Evolutionary conservation across 495 filamentous ascomycete species (phyloP).

Genomic region (Staphylotrichum tortipilum): DNA sequence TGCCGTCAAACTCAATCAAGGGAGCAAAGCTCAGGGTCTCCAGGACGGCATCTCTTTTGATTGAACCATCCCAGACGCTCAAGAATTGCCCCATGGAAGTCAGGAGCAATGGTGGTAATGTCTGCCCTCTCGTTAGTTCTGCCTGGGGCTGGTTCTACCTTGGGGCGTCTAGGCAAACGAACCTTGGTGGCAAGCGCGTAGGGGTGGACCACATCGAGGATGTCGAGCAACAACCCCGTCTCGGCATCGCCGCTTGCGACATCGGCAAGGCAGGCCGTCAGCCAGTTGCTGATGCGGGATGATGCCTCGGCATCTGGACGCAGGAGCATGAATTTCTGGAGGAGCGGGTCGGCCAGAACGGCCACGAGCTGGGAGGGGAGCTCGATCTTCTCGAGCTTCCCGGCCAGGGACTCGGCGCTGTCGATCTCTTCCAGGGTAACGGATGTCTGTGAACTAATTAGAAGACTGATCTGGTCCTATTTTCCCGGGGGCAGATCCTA

Average conservation of each 20-base stretch:
- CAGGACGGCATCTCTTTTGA: slow-evolving; percentile 52
- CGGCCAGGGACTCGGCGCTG: slow-evolving; percentile 60
- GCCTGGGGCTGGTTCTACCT: too few species aligned
- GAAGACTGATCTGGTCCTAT: neutral
- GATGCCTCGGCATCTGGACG: slow-evolving; percentile 49
- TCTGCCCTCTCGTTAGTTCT: slow-evolving; percentile 32
- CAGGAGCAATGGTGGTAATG: slow-evolving; percentile 51
- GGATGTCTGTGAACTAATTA: slow-evolving; percentile 38
- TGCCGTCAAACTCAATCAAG: slow-evolving; percentile 49
- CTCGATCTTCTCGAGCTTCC: slow-evolving; percentile 70
- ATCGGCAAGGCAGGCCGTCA: slow-evolving; percentile 53
- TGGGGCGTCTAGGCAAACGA: too few species aligned
- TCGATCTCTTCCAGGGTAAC: slow-evolving; percentile 75
- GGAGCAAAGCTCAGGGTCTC: slow-evolving; percentile 57
- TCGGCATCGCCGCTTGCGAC: slow-evolving; percentile 44
- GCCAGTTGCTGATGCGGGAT: slow-evolving; percentile 57
- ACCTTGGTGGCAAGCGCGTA: slow-evolving; percentile 62
- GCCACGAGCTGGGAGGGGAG: slow-evolving; percentile 75
- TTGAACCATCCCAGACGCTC: slow-evolving; percentile 57
- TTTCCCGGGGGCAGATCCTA: slow-evolving; percentile 13
- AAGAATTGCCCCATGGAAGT: slow-evolving; percentile 57
- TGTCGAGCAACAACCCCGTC: slow-evolving; percentile 40
- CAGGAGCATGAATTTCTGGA: slow-evolving; percentile 66
- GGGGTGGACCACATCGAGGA: slow-evolving; percentile 49
- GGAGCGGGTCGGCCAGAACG: slow-evolving; percentile 61